Evolutionary conservation across 257 asterid genomes (phyloP).

Genomic region (Nicotiana noctiflora): DNA sequence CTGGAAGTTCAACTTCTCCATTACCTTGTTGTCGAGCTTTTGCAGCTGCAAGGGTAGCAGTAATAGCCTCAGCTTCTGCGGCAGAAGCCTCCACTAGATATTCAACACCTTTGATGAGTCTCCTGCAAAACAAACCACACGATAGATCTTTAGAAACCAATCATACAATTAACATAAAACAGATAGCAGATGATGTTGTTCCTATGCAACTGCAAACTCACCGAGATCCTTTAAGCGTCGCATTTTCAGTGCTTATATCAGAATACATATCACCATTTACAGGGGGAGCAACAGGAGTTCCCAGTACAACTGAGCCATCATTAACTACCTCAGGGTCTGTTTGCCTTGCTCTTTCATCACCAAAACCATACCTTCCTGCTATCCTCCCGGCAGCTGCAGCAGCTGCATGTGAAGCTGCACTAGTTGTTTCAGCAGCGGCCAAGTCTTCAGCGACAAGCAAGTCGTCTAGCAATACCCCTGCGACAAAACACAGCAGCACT

Average conservation of each 20-base stretch:
- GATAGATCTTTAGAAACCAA: not conserved
- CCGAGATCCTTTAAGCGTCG: conserved; percentile 79
- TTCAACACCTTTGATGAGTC: conserved; percentile 86
- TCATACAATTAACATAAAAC: not conserved
- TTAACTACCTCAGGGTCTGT: conserved; percentile 38
- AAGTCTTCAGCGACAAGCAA: conserved; percentile 95
- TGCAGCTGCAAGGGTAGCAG: conserved; percentile 94
- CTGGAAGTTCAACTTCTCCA: conserved; percentile 92
- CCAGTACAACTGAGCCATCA: conserved; percentile 92
- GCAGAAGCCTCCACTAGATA: conserved; percentile 99
- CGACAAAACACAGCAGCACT: conserved; percentile 6
- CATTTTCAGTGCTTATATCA: conserved; percentile 90
- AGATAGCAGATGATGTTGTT: not conserved
- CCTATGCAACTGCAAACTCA: conserved; percentile 21
- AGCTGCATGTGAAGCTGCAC: conserved; percentile 97
- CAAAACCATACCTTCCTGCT: conserved; percentile 57
- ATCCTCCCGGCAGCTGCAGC: conserved; percentile 83
- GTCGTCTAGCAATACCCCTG: conserved; percentile 91
- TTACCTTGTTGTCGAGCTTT: conserved; percentile 84
- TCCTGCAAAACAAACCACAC: conserved; percentile 30
- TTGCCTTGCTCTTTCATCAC: conserved; percentile 58
- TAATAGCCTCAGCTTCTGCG: conserved; percentile 99
- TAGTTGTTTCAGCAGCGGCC: conserved; percentile 91
- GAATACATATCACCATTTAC: conserved; percentile 82
- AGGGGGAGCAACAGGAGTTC: conserved; percentile 89